These are phyloP conservation scores for Gossypium lobatum DNA, from an alignment of 441 rosid genomes.

Conservation along the genomic window DNA sequence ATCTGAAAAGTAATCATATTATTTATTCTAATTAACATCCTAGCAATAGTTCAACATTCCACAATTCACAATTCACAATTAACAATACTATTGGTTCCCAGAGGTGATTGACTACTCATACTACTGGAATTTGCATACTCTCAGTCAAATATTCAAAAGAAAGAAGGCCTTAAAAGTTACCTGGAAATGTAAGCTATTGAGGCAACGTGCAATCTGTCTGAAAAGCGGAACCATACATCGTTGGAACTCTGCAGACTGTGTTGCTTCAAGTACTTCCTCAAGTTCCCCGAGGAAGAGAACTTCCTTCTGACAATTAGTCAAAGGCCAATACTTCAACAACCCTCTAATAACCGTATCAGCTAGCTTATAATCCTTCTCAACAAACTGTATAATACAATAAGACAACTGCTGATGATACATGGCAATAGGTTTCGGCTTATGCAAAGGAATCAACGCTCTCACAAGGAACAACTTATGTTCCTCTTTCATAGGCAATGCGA, in stretches of 20 bases:
- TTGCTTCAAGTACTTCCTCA: constrained; percentile 93
- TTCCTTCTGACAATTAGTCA: constrained; percentile 83
- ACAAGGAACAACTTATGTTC: constrained; percentile 89
- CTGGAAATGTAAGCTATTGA: constrained; percentile 91
- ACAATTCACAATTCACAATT: too few relatives aligned
- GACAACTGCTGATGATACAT: constrained; percentile 84
- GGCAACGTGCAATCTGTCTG: constrained; percentile 83
- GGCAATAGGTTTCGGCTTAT: constrained; percentile 69
- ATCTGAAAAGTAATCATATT: constrained; percentile 55
- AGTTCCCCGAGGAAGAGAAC: constrained; percentile 90
- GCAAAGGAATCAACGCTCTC: constrained; percentile 84
- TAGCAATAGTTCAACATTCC: neutral
- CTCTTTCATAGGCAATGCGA: constrained; percentile 94
- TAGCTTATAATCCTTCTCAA: constrained; percentile 84
- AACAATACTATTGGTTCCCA: neutral
- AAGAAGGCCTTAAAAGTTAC: constrained; percentile 24
- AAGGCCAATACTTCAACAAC: constrained; percentile 86
- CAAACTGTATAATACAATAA: constrained; percentile 82
- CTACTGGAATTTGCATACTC: neutral
- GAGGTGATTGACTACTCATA: neutral
- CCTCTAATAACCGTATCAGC: constrained; percentile 88
- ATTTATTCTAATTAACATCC: neutral
- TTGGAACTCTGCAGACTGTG: constrained; percentile 85
- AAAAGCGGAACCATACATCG: constrained; percentile 85
- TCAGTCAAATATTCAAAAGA: neutral